Conservation (phyloP, 192 early-diverging fungal genomes). For the Rhizophagus sp. region DNA sequence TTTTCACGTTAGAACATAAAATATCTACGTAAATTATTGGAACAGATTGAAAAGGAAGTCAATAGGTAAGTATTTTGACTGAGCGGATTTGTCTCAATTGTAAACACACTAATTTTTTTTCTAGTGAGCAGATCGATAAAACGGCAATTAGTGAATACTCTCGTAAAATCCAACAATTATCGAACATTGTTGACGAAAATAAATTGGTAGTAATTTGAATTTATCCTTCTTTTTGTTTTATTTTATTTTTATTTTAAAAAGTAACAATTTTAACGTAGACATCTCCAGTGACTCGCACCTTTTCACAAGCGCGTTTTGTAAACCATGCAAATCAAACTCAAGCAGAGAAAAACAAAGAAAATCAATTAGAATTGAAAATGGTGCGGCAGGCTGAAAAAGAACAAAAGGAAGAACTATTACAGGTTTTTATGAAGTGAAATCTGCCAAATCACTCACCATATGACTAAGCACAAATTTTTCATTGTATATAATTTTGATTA, state of each 20-base stretch:
- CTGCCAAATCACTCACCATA: too few species aligned
- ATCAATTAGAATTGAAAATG: slow-evolving; percentile 28
- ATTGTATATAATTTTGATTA: background rate
- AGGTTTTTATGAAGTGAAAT: slow-evolving; percentile 7
- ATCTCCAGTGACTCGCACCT: slow-evolving; percentile 26
- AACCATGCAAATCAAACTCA: slow-evolving; percentile 28
- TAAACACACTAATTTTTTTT: background rate
- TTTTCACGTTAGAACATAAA: slow-evolving; percentile 23
- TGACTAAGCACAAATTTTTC: too few species aligned
- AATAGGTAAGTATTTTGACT: background rate
- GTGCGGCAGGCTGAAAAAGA: slow-evolving; percentile 27
- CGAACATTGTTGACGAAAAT: slow-evolving; percentile 26
- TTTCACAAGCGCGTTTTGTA: slow-evolving; percentile 28
- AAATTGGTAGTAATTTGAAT: slow-evolving; percentile 15
- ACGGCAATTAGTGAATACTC: slow-evolving; percentile 30
- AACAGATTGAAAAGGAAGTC: slow-evolving; percentile 21
- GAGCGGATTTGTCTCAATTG: background rate
- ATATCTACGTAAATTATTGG: slow-evolving; percentile 22
- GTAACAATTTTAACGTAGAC: background rate
- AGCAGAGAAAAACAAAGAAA: slow-evolving; percentile 28
- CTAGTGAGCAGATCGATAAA: slow-evolving; percentile 13
- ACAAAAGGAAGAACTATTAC: slow-evolving; percentile 25
- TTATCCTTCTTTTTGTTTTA: background rate
- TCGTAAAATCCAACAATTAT: slow-evolving; percentile 22
- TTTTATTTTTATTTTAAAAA: background rate